Percentiles rank a stretch among this genome's conserved stretches.
phyloP scores from a whole-genome alignment of 2,329 filamentous ascomycete species.

The Verticillium zaregamsianum region DNA sequence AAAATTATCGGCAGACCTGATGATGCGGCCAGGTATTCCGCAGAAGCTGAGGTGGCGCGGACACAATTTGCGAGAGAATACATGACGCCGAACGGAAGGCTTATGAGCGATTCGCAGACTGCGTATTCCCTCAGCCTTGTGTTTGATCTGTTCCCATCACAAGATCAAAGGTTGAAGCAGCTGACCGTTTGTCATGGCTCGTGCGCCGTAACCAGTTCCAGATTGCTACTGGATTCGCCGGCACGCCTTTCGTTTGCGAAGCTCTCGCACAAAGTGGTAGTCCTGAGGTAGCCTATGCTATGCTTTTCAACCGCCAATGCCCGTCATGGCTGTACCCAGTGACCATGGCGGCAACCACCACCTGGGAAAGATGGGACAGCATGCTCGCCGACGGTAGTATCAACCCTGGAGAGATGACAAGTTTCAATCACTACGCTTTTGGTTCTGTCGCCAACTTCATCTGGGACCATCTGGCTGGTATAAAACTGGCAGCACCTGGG shows the following conservation, averaged over 20 bases:
- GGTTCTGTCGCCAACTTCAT: conserved; percentile 34
- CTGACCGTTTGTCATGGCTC: background rate
- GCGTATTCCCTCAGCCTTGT: conserved; percentile 15
- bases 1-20: background rate
- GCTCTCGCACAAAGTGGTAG: conserved; percentile 5
- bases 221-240: conserved; percentile 18
- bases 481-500: conserved; percentile 15
- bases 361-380: conserved; percentile 38
- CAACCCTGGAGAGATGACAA: conserved; percentile 36
- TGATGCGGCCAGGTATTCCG: background rate
- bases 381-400: conserved; percentile 30
- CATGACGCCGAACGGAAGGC: conserved; percentile 6
- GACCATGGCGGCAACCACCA: conserved; percentile 33
- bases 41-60: background rate
- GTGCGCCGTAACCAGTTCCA: conserved; percentile 2
- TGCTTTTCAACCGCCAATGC: conserved; percentile 27
- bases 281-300: conserved; percentile 24
- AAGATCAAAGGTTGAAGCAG: background rate
- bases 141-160: conserved; percentile 11
- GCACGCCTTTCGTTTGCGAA: conserved; percentile 15
- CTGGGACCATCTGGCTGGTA: conserved; percentile 20
- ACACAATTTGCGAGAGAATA: conserved; percentile 18
- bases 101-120: conserved; percentile 15
- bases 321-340: conserved; percentile 35
- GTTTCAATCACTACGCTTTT: conserved; percentile 37